Evolutionary conservation across 805 yeast species (phyloP).

Genomic region (Saccharomycopsis olivae): DNA sequence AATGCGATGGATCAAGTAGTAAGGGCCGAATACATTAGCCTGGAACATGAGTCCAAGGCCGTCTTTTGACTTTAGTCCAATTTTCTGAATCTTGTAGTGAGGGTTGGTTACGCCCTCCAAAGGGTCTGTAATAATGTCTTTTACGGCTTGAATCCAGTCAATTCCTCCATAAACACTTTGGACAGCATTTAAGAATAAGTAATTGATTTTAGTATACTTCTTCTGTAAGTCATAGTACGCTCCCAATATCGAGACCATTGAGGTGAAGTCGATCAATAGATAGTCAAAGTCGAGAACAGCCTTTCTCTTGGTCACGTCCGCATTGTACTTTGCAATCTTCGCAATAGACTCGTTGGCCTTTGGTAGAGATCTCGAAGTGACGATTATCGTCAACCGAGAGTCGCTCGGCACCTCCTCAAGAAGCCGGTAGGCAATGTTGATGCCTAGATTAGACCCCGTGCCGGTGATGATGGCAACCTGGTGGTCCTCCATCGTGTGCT

Average conservation of each 20-base stretch:
- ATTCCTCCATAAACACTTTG: slow-evolving; percentile 82
- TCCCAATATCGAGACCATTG: slow-evolving; percentile 73
- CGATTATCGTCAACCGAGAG: slow-evolving; percentile 61
- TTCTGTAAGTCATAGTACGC: slow-evolving; percentile 63
- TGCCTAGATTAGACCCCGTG: slow-evolving; percentile 50
- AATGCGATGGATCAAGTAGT: slow-evolving; percentile 65
- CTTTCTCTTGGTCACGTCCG: slow-evolving; percentile 30
- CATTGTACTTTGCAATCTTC: slow-evolving; percentile 37
- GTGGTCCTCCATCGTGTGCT: not conserved
- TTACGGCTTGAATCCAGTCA: slow-evolving; percentile 71
- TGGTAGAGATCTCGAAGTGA: slow-evolving; percentile 83
- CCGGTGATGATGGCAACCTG: slow-evolving; percentile 34
- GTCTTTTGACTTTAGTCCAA: slow-evolving; percentile 69
- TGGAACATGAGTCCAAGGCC: slow-evolving; percentile 84
- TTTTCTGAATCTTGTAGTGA: slow-evolving; percentile 69
- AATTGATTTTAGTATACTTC: slow-evolving; percentile 60
- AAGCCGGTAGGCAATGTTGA: slow-evolving; percentile 74
- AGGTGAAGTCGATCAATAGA: slow-evolving; percentile 75
- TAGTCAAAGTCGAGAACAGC: slow-evolving; percentile 78
- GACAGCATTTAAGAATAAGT: slow-evolving; percentile 78
- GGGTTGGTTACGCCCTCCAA: slow-evolving; percentile 82
- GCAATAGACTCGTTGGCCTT: slow-evolving; percentile 69
- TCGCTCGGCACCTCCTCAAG: slow-evolving; percentile 47
- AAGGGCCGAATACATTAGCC: slow-evolving; percentile 95
- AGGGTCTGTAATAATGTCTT: slow-evolving; percentile 57